Evolutionary conservation across 1,139 yeast genomes (phyloP).

Genomic region (Candida tetrigidarum): DNA sequence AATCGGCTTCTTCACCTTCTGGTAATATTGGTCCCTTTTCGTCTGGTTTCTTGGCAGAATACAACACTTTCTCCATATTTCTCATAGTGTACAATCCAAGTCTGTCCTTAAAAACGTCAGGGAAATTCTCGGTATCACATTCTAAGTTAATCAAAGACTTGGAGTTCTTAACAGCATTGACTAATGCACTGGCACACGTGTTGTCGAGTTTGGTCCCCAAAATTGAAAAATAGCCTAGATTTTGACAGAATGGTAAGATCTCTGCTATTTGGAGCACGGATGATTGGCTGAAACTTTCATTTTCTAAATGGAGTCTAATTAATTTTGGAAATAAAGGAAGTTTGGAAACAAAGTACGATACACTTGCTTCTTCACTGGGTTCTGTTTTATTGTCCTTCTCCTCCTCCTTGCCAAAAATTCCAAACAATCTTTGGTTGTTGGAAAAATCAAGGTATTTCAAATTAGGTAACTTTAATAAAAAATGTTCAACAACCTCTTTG

Average conservation of each 20-base stretch:
- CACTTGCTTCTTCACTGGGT: conserved; percentile 24
- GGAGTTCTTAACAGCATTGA: conserved; percentile 47
- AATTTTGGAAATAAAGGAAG: conserved; percentile 63
- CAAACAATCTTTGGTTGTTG: conserved; percentile 62
- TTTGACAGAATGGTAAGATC: conserved; percentile 61
- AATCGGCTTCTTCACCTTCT: conserved; percentile 17
- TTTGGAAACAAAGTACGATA: conserved; percentile 50
- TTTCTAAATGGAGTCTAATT: conserved; percentile 63
- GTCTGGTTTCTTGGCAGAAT: conserved; percentile 19
- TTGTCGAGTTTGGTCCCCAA: conserved; percentile 60
- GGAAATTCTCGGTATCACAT: conserved; percentile 41
- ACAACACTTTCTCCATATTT: conserved; percentile 60
- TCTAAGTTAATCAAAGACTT: conserved; percentile 44
- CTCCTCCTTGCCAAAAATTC: conserved; percentile 19
- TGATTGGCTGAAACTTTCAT: conserved; percentile 52
- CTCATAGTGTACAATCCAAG: conserved; percentile 72
- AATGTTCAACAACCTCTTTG: conserved; percentile 34
- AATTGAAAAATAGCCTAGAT: conserved; percentile 61
- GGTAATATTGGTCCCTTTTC: conserved; percentile 10
- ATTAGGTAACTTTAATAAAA: conserved; percentile 48
- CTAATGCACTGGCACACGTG: conserved; percentile 40
- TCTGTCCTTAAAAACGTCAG: conserved; percentile 53
- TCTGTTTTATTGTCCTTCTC: conserved; percentile 7
- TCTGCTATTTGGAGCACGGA: conserved; percentile 61
- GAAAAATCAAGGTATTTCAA: conserved; percentile 70